A percentile compares a stretch with the other conserved stretches of the same genome.
Conservation (phyloP, 257 asterid species). For the Solanum boliviense region DNA sequence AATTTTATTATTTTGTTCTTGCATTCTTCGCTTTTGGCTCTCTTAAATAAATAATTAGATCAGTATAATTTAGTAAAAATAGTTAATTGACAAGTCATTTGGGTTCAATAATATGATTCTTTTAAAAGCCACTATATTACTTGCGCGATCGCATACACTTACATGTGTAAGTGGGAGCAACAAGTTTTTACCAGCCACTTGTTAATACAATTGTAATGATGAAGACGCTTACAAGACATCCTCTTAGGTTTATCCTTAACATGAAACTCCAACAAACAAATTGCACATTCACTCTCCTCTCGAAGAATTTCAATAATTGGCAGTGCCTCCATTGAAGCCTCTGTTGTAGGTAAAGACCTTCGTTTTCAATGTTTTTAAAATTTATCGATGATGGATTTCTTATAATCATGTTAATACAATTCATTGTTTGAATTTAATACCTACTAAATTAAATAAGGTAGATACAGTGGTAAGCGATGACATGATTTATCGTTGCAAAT, state of each 20-base stretch:
- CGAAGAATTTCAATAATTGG: neutral
- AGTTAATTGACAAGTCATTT: no score
- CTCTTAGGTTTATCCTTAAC: constrained; percentile 18
- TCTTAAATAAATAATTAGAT: no score
- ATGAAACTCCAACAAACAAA: neutral
- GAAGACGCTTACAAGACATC: constrained; percentile 41
- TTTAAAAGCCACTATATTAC: no score
- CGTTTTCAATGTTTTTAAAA: neutral
- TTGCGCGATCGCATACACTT: no score
- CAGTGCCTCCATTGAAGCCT: neutral
- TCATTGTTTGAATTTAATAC: neutral
- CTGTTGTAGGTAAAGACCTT: neutral
- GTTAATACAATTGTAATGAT: constrained; percentile 26
- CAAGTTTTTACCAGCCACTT: constrained; percentile 12
- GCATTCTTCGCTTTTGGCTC: no score
- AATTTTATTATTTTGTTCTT: no score
- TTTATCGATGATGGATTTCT: neutral
- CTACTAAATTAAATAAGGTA: neutral
- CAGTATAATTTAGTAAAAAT: no score
- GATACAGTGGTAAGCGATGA: neutral
- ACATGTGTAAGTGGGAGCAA: no score
- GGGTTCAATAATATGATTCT: no score
- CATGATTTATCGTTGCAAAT: neutral
- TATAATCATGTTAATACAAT: no score
- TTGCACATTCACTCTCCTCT: neutral